These are phyloP conservation scores for Aschersonia sp. DNA, from an alignment of 2,329 filamentous ascomycete species.

Conservation along the genomic window DNA sequence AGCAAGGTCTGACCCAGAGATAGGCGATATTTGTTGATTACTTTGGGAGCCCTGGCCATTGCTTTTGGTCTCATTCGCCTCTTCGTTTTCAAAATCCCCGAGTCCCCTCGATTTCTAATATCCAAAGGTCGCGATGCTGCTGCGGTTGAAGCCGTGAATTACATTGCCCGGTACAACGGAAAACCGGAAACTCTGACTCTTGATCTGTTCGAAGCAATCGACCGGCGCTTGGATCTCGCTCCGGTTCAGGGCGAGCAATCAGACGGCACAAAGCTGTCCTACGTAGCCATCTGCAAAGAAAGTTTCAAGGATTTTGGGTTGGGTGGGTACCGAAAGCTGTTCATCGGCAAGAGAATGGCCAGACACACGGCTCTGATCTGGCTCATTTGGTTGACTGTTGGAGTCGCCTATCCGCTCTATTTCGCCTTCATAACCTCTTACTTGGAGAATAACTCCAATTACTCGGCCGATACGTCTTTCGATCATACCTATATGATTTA, in stretches of 20 bases:
- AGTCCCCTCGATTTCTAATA: conserved; percentile 27
- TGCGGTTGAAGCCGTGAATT: conserved; percentile 29
- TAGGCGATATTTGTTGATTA: conserved; percentile 24
- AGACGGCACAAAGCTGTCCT: not conserved
- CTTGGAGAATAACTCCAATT: conserved; percentile 20
- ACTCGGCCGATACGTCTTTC: conserved; percentile 11
- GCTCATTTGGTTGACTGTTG: conserved; percentile 28
- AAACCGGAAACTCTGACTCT: conserved; percentile 15
- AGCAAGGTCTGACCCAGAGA: not conserved
- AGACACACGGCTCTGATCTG: conserved; percentile 21
- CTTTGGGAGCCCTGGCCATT: conserved; percentile 24
- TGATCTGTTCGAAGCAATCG: conserved; percentile 15
- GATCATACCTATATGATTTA: conserved; percentile 19
- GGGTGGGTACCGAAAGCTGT: conserved; percentile 17
- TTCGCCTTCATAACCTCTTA: conserved; percentile 32
- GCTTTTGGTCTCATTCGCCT: conserved; percentile 24
- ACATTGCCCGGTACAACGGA: conserved; percentile 22
- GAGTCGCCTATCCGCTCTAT: conserved; percentile 31
- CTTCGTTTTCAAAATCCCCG: conserved; percentile 25
- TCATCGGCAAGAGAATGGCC: conserved; percentile 16
- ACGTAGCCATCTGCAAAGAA: conserved; percentile 7
- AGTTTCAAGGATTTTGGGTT: conserved; percentile 13
- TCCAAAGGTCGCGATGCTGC: conserved; percentile 27
- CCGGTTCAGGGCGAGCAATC: not conserved
- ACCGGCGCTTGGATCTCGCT: conserved; percentile 1